These are phyloP conservation scores for Gentiana dahurica DNA, from an alignment of 257 asterid genomes.

Conservation along the genomic window DNA sequence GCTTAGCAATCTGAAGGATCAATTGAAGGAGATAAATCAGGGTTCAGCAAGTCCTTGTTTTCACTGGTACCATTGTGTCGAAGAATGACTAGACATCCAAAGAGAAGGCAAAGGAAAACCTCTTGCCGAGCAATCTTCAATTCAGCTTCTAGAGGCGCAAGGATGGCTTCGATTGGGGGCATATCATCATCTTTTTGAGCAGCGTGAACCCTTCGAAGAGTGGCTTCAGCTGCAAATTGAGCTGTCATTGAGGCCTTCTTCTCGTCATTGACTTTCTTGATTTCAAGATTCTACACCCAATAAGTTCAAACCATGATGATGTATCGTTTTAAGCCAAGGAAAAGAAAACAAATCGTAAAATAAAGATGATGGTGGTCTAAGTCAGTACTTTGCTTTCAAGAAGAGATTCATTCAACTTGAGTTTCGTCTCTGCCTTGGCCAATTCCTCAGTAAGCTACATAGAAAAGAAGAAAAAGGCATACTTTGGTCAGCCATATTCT, in stretches of 20 bases:
- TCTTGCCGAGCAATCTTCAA: conserved; percentile 94
- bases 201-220: conserved; percentile 94
- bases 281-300: conserved; percentile 78
- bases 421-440: conserved; percentile 78
- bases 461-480: neutral
- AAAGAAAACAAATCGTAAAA: neutral
- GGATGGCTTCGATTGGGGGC: conserved; percentile 99
- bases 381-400: conserved; percentile 76
- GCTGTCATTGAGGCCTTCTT: conserved; percentile 98
- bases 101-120: conserved; percentile 31
- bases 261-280: conserved; percentile 90
- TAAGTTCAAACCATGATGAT: conserved; percentile 4
- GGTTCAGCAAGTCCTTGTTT: conserved; percentile 5
- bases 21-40: conserved; percentile 13
- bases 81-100: conserved; percentile 7
- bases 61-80: conserved; percentile 6
- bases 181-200: conserved; percentile 97
- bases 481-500: neutral
- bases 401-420: conserved; percentile 78
- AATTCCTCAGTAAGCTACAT: conserved; percentile 74
- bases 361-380: conserved; percentile 3
- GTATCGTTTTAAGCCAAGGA: neutral
- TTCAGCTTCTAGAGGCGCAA: conserved; percentile 97
- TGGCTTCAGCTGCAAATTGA: conserved; percentile 99
- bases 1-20: conserved; percentile 66